These are phyloP conservation scores for Hypomontagnella submonticulosa DNA, from an alignment of 495 filamentous ascomycete genomes.

Conservation along the genomic window DNA sequence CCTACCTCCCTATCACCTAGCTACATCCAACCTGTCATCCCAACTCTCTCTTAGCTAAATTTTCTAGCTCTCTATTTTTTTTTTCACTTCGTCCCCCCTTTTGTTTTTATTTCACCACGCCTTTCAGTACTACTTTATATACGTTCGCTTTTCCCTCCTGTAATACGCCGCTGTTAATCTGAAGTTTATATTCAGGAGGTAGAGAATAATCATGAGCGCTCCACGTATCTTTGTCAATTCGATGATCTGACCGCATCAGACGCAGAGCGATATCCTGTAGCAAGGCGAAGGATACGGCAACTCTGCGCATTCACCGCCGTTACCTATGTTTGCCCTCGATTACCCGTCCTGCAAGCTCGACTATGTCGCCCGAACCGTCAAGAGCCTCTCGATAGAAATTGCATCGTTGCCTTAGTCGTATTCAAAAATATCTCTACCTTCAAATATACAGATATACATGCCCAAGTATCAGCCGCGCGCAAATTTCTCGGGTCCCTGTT, in stretches of 20 bases:
- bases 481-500: slow-evolving; percentile 19
- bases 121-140: slow-evolving; percentile 21
- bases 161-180: slow-evolving; percentile 10
- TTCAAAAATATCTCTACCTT: slow-evolving; percentile 24
- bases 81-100: slow-evolving; percentile 8
- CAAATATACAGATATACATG: slow-evolving; percentile 38
- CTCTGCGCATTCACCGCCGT: slow-evolving; percentile 28
- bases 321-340: slow-evolving; percentile 44
- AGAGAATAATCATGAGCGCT: slow-evolving; percentile 32
- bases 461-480: slow-evolving; percentile 31
- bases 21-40: slow-evolving; percentile 12
- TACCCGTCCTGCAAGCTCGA: slow-evolving; percentile 30
- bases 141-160: slow-evolving; percentile 22
- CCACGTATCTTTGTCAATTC: slow-evolving; percentile 35
- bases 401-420: slow-evolving; percentile 33
- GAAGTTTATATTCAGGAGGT: slow-evolving; percentile 13
- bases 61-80: slow-evolving; percentile 28
- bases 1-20: neutral
- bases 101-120: slow-evolving; percentile 6
- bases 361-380: slow-evolving; percentile 48
- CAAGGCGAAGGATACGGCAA: slow-evolving; percentile 21
- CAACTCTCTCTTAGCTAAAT: slow-evolving; percentile 28
- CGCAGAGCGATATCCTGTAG: slow-evolving; percentile 32
- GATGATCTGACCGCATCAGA: slow-evolving; percentile 38
- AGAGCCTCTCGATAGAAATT: slow-evolving; percentile 42